A percentile compares a stretch with the other conserved stretches of the same genome.
These are phyloP conservation scores for Kuraishia piskuri DNA, from an alignment of 805 yeast genomes.

Conservation along the genomic window DNA sequence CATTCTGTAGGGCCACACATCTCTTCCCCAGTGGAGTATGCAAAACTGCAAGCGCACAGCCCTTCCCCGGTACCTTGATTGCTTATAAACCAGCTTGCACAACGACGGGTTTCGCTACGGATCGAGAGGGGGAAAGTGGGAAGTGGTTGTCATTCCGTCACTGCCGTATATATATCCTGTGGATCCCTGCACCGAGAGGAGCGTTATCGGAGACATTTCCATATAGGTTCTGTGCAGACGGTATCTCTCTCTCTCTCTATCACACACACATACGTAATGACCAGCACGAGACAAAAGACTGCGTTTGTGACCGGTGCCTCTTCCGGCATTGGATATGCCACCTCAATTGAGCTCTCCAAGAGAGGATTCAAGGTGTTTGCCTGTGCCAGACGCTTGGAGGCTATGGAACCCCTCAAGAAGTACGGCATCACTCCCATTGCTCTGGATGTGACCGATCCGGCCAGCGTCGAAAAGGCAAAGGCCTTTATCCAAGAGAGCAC, in stretches of 20 bases:
- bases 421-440: conserved; percentile 36
- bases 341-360: conserved; percentile 34
- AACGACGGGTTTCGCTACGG: too few species aligned
- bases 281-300: conserved; percentile 6
- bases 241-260: not conserved
- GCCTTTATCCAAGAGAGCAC: conserved; percentile 30
- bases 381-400: conserved; percentile 59
- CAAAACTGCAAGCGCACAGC: too few species aligned
- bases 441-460: conserved; percentile 50
- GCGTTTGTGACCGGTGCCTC: conserved; percentile 57
- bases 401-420: conserved; percentile 44
- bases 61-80: too few species aligned
- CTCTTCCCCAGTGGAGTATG: too few species aligned
- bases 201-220: too few species aligned
- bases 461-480: conserved; percentile 36
- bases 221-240: too few species aligned
- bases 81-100: too few species aligned
- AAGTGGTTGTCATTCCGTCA: too few species aligned
- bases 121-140: too few species aligned
- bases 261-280: not conserved
- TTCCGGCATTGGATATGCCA: conserved; percentile 46
- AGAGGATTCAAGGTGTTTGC: conserved; percentile 54
- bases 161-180: too few species aligned
- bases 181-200: too few species aligned
- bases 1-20: too few species aligned